Conservation (phyloP, 257 asterid species). For the Solanum lignicaule region DNA sequence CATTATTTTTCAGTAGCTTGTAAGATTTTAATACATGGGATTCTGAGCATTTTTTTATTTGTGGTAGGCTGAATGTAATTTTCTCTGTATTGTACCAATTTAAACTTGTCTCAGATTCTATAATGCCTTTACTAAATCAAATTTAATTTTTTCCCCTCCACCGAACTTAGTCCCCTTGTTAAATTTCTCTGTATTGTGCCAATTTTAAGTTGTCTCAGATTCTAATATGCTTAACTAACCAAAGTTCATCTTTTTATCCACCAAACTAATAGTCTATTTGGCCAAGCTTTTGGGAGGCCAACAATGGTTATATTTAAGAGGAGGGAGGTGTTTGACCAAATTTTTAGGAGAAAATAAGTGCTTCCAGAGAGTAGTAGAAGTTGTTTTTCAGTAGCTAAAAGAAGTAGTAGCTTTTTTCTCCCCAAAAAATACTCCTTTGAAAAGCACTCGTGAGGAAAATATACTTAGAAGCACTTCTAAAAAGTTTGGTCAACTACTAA, state of each 20-base stretch:
- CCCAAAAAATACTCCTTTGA: neutral
- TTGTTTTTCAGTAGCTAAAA: neutral
- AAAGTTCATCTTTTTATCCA: neutral
- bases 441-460: neutral
- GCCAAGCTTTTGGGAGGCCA: neutral
- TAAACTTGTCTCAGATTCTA: neutral
- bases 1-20: neutral
- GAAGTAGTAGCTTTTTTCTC: neutral
- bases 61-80: neutral
- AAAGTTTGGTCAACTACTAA: neutral
- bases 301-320: neutral
- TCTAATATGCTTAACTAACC: neutral
- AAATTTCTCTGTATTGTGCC: neutral
- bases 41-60: neutral
- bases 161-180: neutral
- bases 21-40: neutral
- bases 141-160: neutral
- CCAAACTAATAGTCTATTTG: neutral
- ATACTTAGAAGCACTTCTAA: neutral
- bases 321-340: neutral
- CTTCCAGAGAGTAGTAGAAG: neutral
- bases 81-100: neutral
- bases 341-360: neutral
- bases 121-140: neutral
- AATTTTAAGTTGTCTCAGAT: neutral